phyloP scores from a whole-genome alignment of 176 grass and related monocot genomes.

The Musa itinerans region DNA sequence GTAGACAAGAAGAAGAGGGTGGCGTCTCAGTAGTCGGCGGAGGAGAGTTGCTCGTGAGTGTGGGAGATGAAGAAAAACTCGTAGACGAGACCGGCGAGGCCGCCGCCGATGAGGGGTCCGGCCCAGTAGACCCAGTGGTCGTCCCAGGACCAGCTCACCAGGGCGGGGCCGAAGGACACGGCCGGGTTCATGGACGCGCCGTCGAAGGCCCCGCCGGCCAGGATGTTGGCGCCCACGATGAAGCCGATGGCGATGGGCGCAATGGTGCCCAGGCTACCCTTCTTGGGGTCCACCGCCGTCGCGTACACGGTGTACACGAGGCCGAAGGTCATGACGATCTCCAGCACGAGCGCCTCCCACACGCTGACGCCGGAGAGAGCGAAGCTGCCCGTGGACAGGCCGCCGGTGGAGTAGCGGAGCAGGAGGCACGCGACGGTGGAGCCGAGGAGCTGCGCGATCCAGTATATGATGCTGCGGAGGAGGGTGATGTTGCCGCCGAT shows the following conservation, averaged over 20 bases:
- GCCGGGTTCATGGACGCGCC: slow-evolving; percentile 98
- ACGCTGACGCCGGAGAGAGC: slow-evolving; percentile 44
- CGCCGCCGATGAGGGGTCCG: slow-evolving; percentile 78
- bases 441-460: slow-evolving; percentile 80
- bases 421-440: slow-evolving; percentile 68
- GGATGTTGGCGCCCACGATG: slow-evolving; percentile 91
- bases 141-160: slow-evolving; percentile 84
- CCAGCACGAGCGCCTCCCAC: slow-evolving; percentile 59
- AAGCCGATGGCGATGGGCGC: slow-evolving; percentile 91
- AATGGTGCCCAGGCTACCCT: slow-evolving; percentile 73
- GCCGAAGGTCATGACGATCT: slow-evolving; percentile 98
- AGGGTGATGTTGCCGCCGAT: slow-evolving; percentile 94
- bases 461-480: slow-evolving; percentile 74
- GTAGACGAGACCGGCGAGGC: slow-evolving; percentile 68
- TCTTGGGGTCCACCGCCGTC: slow-evolving; percentile 79
- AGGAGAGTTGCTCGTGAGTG: slow-evolving; percentile 74
- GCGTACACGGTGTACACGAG: slow-evolving; percentile 97
- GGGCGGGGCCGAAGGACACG: slow-evolving; percentile 78
- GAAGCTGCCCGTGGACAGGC: slow-evolving; percentile 58
- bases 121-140: slow-evolving; percentile 95
- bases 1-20: neutral
- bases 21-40: slow-evolving; percentile 50
- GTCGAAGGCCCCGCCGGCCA: slow-evolving; percentile 66
- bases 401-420: slow-evolving; percentile 68
- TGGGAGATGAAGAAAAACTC: slow-evolving; percentile 66